phyloP scores from a whole-genome alignment of 805 yeast species.

The Maudiozyma pseudohumilis region DNA sequence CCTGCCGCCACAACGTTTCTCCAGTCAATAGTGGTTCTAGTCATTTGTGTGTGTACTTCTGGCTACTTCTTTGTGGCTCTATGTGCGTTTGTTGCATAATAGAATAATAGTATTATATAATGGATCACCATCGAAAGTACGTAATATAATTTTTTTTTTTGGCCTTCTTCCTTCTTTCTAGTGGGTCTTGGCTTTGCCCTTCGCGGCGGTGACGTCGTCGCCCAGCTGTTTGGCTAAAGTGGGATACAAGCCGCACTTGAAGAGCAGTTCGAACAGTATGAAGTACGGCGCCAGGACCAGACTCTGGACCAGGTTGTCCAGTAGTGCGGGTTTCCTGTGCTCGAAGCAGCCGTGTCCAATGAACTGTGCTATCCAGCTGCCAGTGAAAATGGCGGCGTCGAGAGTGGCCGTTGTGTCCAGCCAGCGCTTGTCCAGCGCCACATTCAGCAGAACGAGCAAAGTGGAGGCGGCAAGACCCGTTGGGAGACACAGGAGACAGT shows the following conservation, averaged over 20 bases:
- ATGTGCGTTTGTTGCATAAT: no score
- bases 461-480: conserved; percentile 40
- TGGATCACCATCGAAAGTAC: no score
- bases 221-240: conserved; percentile 20
- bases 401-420: conserved; percentile 7
- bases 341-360: conserved; percentile 82
- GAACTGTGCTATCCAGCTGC: conserved; percentile 76
- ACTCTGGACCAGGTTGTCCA: conserved; percentile 78
- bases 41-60: neutral
- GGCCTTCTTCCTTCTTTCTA: neutral
- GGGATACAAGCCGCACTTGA: conserved; percentile 51
- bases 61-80: no score
- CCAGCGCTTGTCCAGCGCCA: conserved; percentile 15
- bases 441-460: conserved; percentile 28
- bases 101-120: no score
- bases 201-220: conserved; percentile 4
- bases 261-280: conserved; percentile 68
- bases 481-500: conserved; percentile 43
- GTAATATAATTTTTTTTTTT: neutral
- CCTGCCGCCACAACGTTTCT: neutral
- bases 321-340: conserved; percentile 72
- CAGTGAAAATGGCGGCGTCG: conserved; percentile 33
- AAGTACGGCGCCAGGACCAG: conserved; percentile 86
- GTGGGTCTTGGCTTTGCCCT: neutral
- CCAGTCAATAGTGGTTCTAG: neutral